Evolutionary conservation across 352 stramenopile species (phyloP).

Genomic region (Pythium aristosporum): DNA sequence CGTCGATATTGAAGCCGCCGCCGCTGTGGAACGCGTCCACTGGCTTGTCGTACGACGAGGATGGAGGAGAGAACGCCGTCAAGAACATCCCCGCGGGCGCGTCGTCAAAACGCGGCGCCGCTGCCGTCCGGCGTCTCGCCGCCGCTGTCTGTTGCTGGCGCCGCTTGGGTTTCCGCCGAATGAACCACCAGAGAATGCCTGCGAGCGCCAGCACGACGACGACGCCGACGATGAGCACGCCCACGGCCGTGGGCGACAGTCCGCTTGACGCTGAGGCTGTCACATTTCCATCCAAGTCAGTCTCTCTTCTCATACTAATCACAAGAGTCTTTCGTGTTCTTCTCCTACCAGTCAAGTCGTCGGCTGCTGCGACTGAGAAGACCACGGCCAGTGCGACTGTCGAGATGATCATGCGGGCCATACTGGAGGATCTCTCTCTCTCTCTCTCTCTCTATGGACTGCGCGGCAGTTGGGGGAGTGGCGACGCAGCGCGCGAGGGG

Average conservation of each 20-base stretch:
- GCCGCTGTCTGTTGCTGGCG: background rate
- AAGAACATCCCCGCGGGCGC: constrained; percentile 6
- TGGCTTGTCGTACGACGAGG: constrained; percentile 9
- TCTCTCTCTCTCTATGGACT: background rate
- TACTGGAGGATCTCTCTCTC: background rate
- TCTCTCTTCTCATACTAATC: background rate
- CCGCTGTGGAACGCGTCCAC: constrained; percentile 6
- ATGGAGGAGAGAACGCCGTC: constrained; percentile 12
- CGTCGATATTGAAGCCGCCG: constrained; percentile 6
- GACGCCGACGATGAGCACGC: constrained; percentile 16
- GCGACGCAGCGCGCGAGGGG: background rate
- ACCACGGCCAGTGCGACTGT: background rate
- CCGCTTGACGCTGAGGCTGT: background rate
- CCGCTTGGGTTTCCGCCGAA: constrained; percentile 11
- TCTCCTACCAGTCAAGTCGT: background rate
- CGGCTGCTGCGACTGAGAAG: background rate
- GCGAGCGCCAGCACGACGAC: constrained; percentile 15
- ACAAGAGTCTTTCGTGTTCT: background rate
- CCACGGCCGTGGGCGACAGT: constrained; percentile 20
- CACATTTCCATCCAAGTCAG: background rate
- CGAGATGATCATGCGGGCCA: background rate
- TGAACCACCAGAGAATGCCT: constrained; percentile 15
- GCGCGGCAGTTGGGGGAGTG: background rate
- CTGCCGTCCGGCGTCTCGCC: background rate
- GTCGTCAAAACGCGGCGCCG: background rate